Percentiles rank a stretch among this genome's conserved stretches.
phyloP scores from a whole-genome alignment of 306 rosid species.

The Albizia julibrissin region DNA sequence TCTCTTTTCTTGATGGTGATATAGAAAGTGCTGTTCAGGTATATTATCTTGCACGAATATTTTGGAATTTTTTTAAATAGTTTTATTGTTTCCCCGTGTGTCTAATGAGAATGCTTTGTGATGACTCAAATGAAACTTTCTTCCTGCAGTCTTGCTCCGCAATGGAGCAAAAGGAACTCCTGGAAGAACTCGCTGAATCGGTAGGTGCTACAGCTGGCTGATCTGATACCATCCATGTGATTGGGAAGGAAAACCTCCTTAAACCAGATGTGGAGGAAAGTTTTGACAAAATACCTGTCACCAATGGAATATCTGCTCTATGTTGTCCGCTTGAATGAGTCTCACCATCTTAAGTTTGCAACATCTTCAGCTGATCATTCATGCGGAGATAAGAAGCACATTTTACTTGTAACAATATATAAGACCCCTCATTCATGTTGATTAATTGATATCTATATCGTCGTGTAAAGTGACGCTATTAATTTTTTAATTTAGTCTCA shows the following conservation, averaged over 20 bases:
- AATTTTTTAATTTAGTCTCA: slow-evolving; percentile 12
- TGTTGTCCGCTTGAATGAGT: slow-evolving; percentile 21
- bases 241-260: not conserved
- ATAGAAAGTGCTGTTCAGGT: slow-evolving; percentile 94
- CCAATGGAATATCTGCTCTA: slow-evolving; percentile 23
- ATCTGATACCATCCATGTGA: slow-evolving; percentile 34
- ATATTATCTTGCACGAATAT: slow-evolving; percentile 26
- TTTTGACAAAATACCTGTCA: slow-evolving; percentile 27
- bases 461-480: slow-evolving; percentile 30
- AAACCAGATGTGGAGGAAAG: slow-evolving; percentile 2
- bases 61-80: not conserved
- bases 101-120: slow-evolving; percentile 7
- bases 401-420: slow-evolving; percentile 25
- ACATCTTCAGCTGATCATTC: slow-evolving; percentile 23
- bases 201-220: slow-evolving; percentile 58
- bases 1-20: slow-evolving; percentile 80
- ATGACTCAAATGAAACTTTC: not conserved
- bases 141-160: slow-evolving; percentile 75
- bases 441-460: not conserved
- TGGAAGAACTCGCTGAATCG: slow-evolving; percentile 90
- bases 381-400: slow-evolving; percentile 21
- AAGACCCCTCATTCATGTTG: not conserved
- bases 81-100: not conserved
- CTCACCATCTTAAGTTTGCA: slow-evolving; percentile 4
- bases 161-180: slow-evolving; percentile 82